Evolutionary conservation across 2,329 filamentous ascomycete genomes (phyloP).

Genomic region (Penicillium griseofulvum): DNA sequence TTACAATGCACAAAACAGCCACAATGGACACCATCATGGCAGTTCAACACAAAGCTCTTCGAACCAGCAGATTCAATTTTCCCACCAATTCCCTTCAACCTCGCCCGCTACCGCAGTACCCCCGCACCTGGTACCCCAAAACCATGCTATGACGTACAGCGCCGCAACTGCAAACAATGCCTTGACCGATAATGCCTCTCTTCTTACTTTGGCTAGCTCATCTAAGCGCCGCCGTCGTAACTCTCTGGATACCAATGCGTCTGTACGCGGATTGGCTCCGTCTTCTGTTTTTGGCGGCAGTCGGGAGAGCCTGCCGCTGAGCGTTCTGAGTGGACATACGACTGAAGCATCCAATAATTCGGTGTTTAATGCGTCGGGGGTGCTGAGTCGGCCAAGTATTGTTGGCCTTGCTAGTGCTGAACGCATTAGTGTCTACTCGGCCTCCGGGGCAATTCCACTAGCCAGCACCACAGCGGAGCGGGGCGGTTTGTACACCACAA

Average conservation of each 20-base stretch:
- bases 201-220: slow-evolving; percentile 63
- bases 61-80: slow-evolving; percentile 52
- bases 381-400: slow-evolving; percentile 50
- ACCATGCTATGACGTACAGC: slow-evolving; percentile 57
- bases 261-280: slow-evolving; percentile 61
- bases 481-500: slow-evolving; percentile 74
- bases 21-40: slow-evolving; percentile 33
- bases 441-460: slow-evolving; percentile 62
- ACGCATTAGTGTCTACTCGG: slow-evolving; percentile 70
- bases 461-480: slow-evolving; percentile 65
- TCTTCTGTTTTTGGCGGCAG: slow-evolving; percentile 64
- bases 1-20: slow-evolving; percentile 34
- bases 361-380: slow-evolving; percentile 39
- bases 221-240: slow-evolving; percentile 63
- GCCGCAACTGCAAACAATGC: slow-evolving; percentile 62
- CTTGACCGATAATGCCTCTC: slow-evolving; percentile 64
- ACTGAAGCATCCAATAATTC: slow-evolving; percentile 45
- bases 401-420: slow-evolving; percentile 57
- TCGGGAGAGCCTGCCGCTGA: slow-evolving; percentile 62
- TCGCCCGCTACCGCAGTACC: slow-evolving; percentile 61
- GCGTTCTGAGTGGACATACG: slow-evolving; percentile 57
- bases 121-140: slow-evolving; percentile 54
- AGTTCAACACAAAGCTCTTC: slow-evolving; percentile 39
- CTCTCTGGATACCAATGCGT: slow-evolving; percentile 65
- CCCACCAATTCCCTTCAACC: slow-evolving; percentile 57